phyloP scores from a whole-genome alignment of 2,329 filamentous ascomycete genomes.

The Septoria petroselini region DNA sequence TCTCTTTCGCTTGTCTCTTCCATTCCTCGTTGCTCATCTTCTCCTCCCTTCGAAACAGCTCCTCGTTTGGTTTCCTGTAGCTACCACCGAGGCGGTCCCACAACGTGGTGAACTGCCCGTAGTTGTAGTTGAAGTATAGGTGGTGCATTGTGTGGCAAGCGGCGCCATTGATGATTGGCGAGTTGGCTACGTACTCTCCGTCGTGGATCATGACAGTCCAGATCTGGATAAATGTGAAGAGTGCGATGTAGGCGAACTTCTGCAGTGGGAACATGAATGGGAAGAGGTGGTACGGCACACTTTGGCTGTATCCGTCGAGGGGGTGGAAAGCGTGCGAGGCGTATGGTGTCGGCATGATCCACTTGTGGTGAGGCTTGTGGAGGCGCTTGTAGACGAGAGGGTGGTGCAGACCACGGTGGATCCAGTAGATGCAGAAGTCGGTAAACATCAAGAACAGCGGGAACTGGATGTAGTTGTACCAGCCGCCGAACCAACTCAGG shows the following conservation, averaged over 20 bases:
- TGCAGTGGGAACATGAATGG: slow-evolving; percentile 90
- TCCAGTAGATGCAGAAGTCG: slow-evolving; percentile 87
- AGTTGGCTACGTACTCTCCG: slow-evolving; percentile 88
- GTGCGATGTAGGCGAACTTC: slow-evolving; percentile 79
- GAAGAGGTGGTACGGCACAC: slow-evolving; percentile 87
- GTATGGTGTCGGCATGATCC: slow-evolving; percentile 96
- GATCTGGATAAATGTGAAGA: slow-evolving; percentile 92
- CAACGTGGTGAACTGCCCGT: slow-evolving; percentile 88
- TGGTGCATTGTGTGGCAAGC: slow-evolving; percentile 94
- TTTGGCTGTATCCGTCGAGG: slow-evolving; percentile 84
- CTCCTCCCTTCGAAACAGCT: slow-evolving; percentile 77
- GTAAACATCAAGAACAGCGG: slow-evolving; percentile 85
- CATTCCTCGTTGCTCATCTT: slow-evolving; percentile 82
- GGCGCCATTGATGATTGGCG: slow-evolving; percentile 87
- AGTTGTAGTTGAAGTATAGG: slow-evolving; percentile 84
- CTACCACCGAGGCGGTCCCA: slow-evolving; percentile 87
- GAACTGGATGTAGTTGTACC: slow-evolving; percentile 74
- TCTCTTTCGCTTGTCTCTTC: slow-evolving; percentile 71
- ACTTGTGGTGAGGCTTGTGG: slow-evolving; percentile 98
- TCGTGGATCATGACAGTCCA: slow-evolving; percentile 98
- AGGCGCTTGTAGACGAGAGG: slow-evolving; percentile 77
- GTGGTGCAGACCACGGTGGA: slow-evolving; percentile 82
- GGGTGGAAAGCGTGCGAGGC: slow-evolving; percentile 95
- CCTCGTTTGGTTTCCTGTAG: slow-evolving; percentile 80
- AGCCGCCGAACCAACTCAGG: slow-evolving; percentile 42